Base-by-base conservation (phyloP, 129 eudicot species). In the Artemisia annua region DNA sequence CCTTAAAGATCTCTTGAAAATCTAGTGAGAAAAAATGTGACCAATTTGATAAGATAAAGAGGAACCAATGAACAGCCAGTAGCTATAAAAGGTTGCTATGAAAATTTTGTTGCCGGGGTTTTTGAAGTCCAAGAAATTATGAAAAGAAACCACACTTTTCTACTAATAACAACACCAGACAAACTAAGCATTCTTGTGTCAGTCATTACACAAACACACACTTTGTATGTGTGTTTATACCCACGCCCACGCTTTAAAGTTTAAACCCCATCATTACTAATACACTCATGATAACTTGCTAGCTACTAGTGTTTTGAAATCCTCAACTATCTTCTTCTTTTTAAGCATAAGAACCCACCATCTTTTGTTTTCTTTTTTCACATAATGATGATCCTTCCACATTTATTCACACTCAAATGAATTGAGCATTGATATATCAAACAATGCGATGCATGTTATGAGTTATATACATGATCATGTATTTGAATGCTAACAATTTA, bases 161-260 rank as follows among this genome's bases (percentile, higher is more conserved):
- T 71, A 55, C 43, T 44, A 44, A 49, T 35, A 67, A 63, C 48
- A 78, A 43, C 78, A 69, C 81, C 76, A 78, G 91, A 82, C 85
- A 86, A 79, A 78, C 50, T 79, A 85, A 84, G 83, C 89, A 81
- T 77, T 75, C 80, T 39, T 88, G 82, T 86, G 96, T 88, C 96
- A 81, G 89, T 77, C 73, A 48, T 73, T 63, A 68, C 60, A 26
- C 53, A 14, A 59, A 75, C 79, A 60, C 57, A 77, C 79, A 58
- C 48, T 35, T 51, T 62, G 17, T 66, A 0, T 7, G 12, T 64
- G 70, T 69, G 76, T 75, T 63, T 67, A 52, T 76, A 60, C 78
- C 74, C 78, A 63, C 75, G 63, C 71, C 55, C 73, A 72, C 69
- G 70, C 77, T 75, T 82, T 63, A 69, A 80, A 64, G 63, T 15